These are phyloP conservation scores for Suillus hirtellus DNA, from an alignment of 768 basidiomycete genomes.

Conservation along the genomic window DNA sequence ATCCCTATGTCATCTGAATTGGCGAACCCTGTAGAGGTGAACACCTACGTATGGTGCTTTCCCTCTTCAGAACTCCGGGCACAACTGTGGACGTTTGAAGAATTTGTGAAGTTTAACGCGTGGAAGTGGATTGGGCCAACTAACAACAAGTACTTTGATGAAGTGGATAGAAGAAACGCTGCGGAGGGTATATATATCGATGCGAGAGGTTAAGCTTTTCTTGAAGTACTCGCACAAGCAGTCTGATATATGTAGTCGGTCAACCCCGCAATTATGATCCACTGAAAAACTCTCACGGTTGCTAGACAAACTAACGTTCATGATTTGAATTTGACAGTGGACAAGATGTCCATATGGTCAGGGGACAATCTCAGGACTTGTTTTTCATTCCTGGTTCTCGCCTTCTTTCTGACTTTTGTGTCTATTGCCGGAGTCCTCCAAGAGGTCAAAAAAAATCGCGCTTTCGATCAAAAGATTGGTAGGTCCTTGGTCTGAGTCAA, in stretches of 20 bases:
- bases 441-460: neutral
- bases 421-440: constrained; percentile 37
- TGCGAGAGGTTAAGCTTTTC: neutral
- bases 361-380: constrained; percentile 2
- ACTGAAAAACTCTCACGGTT: neutral
- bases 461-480: constrained; percentile 20
- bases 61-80: constrained; percentile 46
- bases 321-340: neutral
- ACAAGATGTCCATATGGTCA: neutral
- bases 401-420: constrained; percentile 45
- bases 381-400: constrained; percentile 38
- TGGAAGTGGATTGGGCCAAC: constrained; percentile 71
- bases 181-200: constrained; percentile 36
- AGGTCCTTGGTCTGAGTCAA: neutral
- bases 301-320: neutral
- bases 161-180: constrained; percentile 52
- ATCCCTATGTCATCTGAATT: constrained; percentile 40
- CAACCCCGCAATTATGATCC: neutral
- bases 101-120: constrained; percentile 74
- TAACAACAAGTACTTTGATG: constrained; percentile 43
- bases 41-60: constrained; percentile 73
- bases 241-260: neutral
- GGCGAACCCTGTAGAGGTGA: constrained; percentile 42
- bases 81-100: constrained; percentile 78
- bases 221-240: neutral